Conservation (phyloP, 2,329 filamentous ascomycete species). For the Epichloe glyceriae region DNA sequence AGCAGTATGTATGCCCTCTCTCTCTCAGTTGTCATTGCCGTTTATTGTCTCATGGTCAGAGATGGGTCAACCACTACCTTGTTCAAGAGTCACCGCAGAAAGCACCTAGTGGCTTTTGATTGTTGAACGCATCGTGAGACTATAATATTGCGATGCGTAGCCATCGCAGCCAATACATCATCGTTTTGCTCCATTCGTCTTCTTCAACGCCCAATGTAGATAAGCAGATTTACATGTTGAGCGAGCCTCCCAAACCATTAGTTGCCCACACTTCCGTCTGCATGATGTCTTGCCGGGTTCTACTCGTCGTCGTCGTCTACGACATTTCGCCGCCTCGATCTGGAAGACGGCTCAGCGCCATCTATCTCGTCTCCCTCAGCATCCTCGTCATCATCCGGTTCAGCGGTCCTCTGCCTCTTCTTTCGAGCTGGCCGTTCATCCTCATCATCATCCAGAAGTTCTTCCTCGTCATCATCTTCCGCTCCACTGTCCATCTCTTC, state of each 20-base stretch:
- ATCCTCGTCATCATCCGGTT: conserved; percentile 35
- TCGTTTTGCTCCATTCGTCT: background rate
- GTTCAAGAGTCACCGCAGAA: too few species aligned
- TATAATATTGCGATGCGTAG: background rate
- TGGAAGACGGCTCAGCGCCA: conserved; percentile 25
- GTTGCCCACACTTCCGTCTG: background rate
- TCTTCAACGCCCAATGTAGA: background rate
- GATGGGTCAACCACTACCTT: too few species aligned
- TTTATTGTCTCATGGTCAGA: too few species aligned
- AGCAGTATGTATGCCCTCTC: too few species aligned
- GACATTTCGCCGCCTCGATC: conserved; percentile 40
- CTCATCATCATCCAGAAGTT: conserved; percentile 40
- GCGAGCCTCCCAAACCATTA: background rate
- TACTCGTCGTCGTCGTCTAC: conserved; percentile 36
- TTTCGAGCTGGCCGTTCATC: conserved; percentile 31
- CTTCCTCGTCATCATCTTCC: conserved; percentile 54
- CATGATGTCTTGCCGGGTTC: background rate
- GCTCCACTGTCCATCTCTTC: conserved; percentile 50
- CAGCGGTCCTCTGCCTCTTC: conserved; percentile 39
- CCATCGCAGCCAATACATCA: background rate
- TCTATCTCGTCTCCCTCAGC: conserved; percentile 44
- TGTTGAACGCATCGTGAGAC: background rate
- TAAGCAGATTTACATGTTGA: background rate
- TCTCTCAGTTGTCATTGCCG: too few species aligned
- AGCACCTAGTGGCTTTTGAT: too few species aligned